A percentile compares a stretch with the other conserved stretches of the same genome.
phyloP scores from a whole-genome alignment of 768 basidiomycete genomes.

The Hypholoma sublateritium region DNA sequence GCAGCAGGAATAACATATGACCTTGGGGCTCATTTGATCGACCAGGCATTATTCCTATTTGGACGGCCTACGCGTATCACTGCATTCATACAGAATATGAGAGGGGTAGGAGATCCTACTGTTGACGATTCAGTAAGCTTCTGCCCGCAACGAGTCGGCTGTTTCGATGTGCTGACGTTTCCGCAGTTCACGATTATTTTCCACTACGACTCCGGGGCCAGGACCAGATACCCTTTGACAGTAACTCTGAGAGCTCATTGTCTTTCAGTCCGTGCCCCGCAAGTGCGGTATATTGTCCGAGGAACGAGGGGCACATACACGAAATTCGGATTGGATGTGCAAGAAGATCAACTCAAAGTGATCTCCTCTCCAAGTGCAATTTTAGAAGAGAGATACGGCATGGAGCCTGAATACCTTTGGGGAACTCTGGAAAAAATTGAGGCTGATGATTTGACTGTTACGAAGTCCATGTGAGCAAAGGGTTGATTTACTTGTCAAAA shows the following conservation, averaged over 20 bases:
- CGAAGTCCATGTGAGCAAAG: constrained; percentile 33
- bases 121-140: constrained; percentile 61
- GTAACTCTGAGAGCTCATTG: constrained; percentile 69
- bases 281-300: constrained; percentile 71
- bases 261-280: constrained; percentile 63
- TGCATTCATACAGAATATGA: constrained; percentile 67
- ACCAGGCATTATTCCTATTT: constrained; percentile 75
- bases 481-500: neutral
- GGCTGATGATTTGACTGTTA: constrained; percentile 42
- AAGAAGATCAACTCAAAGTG: constrained; percentile 74
- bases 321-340: constrained; percentile 77
- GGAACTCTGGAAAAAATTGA: constrained; percentile 60
- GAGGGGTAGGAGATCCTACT: constrained; percentile 60
- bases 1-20: constrained; percentile 73
- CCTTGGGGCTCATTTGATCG: constrained; percentile 78
- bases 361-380: constrained; percentile 48
- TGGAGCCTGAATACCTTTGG: constrained; percentile 62
- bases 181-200: constrained; percentile 53
- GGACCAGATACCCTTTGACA: constrained; percentile 54
- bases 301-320: constrained; percentile 71
- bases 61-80: constrained; percentile 70
- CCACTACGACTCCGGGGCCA: constrained; percentile 43
- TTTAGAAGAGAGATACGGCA: constrained; percentile 48
- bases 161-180: neutral
- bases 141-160: neutral